Percentiles rank a stretch among this genome's conserved stretches.
These are phyloP conservation scores for Leishmania mexicana DNA, from an alignment of 208 protist genomes.

Conservation along the genomic window DNA sequence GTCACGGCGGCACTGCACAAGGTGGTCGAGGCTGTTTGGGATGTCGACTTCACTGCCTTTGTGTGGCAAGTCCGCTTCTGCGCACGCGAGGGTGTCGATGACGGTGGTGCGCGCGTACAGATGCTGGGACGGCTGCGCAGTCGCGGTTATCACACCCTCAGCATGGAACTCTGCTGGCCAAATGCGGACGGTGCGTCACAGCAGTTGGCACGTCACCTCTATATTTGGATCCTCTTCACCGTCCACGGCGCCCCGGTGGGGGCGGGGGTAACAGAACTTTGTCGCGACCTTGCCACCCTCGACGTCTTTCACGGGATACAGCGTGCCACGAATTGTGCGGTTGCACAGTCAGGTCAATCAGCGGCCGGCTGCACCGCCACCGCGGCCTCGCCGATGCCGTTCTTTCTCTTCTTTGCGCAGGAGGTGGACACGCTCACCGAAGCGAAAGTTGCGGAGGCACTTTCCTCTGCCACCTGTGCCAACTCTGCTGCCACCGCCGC, in stretches of 20 bases:
- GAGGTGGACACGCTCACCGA: constrained; percentile 42
- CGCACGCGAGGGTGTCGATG: neutral
- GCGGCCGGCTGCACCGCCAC: neutral
- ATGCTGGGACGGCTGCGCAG: neutral
- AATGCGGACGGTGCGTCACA: neutral
- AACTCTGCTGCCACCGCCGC: neutral
- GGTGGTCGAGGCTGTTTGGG: constrained; percentile 15
- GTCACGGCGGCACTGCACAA: constrained; percentile 3
- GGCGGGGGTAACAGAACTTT: constrained; percentile 26
- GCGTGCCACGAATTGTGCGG: neutral
- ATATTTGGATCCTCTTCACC: constrained; percentile 29
- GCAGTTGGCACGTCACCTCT: constrained; percentile 9
- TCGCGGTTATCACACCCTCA: constrained; percentile 19
- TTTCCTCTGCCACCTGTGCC: neutral
- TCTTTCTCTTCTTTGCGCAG: constrained; percentile 29
- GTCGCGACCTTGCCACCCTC: constrained; percentile 50
- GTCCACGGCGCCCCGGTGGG: neutral
- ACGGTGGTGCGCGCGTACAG: neutral
- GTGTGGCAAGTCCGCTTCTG: constrained; percentile 18
- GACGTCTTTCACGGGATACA: constrained; percentile 23
- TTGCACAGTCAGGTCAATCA: neutral
- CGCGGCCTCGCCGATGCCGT: neutral
- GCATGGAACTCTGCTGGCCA: constrained; percentile 16
- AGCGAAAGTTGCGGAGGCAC: constrained; percentile 2
- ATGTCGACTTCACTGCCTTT: constrained; percentile 21